Evolutionary conservation across 208 protist species (phyloP).

Genomic region (Crithidia fasciculata): DNA sequence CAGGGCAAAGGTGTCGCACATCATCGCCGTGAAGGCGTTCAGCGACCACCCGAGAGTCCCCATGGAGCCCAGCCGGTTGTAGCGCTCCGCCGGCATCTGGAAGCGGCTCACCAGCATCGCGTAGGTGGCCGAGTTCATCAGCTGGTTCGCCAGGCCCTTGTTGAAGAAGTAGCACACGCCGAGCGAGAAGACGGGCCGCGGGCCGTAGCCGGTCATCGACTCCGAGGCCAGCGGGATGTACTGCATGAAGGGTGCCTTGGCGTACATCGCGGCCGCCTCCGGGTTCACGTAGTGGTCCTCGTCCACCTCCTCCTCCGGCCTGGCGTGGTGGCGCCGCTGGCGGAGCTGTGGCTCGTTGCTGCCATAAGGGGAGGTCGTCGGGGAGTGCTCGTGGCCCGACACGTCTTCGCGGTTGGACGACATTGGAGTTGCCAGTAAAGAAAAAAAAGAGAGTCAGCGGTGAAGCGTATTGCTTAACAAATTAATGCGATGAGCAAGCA

Average conservation of each 20-base stretch:
- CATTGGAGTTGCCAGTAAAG: too few relatives aligned
- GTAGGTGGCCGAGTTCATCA: conserved; percentile 35
- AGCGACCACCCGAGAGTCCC: conserved; percentile 43
- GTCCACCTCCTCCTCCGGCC: too few relatives aligned
- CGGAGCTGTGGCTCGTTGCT: too few relatives aligned
- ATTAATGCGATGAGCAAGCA: too few relatives aligned
- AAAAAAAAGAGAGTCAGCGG: too few relatives aligned
- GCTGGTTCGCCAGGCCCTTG: conserved; percentile 53
- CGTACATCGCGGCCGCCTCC: conserved; percentile 9
- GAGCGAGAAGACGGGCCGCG: conserved; percentile 32
- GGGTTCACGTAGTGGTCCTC: background rate
- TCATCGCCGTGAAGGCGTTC: conserved; percentile 50
- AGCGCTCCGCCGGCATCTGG: conserved; percentile 5
- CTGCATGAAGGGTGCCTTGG: conserved; percentile 4
- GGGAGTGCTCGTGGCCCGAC: too few relatives aligned
- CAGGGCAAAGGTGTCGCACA: conserved; percentile 55
- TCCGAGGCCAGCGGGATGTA: conserved; percentile 14
- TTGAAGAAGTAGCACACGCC: conserved; percentile 54
- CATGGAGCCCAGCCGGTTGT: conserved; percentile 8
- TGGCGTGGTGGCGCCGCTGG: too few relatives aligned
- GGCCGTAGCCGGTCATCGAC: conserved; percentile 34
- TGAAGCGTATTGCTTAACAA: too few relatives aligned
- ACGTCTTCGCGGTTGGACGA: too few relatives aligned
- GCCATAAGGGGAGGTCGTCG: too few relatives aligned
- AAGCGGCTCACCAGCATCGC: conserved; percentile 43